Percentiles rank a stretch among this genome's conserved stretches.
These are phyloP conservation scores for Cenchrus fungigraminus DNA, from an alignment of 176 grass and related monocot species.

Conservation along the genomic window DNA sequence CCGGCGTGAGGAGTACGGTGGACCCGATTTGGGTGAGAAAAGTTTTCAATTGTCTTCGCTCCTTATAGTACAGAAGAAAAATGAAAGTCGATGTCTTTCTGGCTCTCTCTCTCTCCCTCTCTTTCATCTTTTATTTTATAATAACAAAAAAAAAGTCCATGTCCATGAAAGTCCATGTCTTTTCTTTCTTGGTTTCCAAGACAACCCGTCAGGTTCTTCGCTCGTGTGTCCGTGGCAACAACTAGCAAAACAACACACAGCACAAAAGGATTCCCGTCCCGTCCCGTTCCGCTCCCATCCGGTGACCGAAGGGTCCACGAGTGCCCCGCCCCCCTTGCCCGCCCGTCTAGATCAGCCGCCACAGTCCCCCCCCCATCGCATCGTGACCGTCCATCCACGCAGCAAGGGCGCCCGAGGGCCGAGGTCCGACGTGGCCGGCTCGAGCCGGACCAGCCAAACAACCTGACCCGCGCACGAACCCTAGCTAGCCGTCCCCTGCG, in stretches of 20 bases:
- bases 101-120: too few species aligned
- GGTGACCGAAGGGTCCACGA: background rate
- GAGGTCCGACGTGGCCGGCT: background rate
- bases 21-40: too few species aligned
- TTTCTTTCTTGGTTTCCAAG: slow-evolving; percentile 38
- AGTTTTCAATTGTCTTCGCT: too few species aligned
- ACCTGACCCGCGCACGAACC: slow-evolving; percentile 14
- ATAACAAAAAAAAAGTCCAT: too few species aligned
- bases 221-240: background rate
- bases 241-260: background rate
- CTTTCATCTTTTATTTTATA: background rate
- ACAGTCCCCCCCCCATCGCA: background rate
- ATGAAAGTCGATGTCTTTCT: too few species aligned
- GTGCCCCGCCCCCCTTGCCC: background rate
- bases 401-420: background rate
- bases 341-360: background rate
- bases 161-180: background rate
- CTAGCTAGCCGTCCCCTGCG: background rate
- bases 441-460: background rate
- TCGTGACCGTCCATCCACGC: slow-evolving; percentile 12
- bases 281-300: background rate
- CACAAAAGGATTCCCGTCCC: background rate
- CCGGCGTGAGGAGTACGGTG: too few species aligned
- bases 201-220: background rate
- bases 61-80: too few species aligned